Evolutionary conservation across 495 filamentous ascomycete genomes (phyloP).

Genomic region (Parathielavia hyrcaniae): DNA sequence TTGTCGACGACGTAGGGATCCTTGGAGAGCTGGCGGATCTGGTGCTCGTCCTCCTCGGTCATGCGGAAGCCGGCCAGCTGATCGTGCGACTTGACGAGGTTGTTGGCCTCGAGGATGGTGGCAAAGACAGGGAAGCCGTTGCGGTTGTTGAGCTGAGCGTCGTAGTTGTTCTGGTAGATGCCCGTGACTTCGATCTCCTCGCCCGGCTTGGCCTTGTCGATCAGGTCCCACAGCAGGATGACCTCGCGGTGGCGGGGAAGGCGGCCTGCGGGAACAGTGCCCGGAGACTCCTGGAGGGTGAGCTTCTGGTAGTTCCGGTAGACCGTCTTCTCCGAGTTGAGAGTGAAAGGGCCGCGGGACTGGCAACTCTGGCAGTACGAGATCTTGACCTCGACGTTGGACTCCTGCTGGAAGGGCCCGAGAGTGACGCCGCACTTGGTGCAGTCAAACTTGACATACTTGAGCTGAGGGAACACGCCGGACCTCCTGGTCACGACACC

Average conservation of each 20-base stretch:
- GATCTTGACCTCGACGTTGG: slow-evolving; percentile 90
- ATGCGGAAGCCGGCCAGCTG: slow-evolving; percentile 95
- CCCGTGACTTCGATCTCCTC: slow-evolving; percentile 97
- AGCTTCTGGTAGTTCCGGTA: slow-evolving; percentile 99
- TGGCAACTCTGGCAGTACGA: slow-evolving; percentile 97
- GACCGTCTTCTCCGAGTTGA: slow-evolving; percentile 98
- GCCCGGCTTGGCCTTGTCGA: slow-evolving; percentile 93
- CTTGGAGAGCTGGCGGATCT: slow-evolving; percentile 77
- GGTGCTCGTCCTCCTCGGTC: slow-evolving; percentile 90
- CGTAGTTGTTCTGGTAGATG: slow-evolving; percentile 97
- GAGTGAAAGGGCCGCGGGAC: slow-evolving; percentile 86
- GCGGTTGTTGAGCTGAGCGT: slow-evolving; percentile 95
- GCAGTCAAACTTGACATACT: slow-evolving; percentile 97
- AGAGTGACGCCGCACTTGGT: slow-evolving; percentile 85
- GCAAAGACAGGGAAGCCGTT: slow-evolving; percentile 99
- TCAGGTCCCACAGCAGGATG: slow-evolving; percentile 93
- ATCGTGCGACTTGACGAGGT: slow-evolving; percentile 94
- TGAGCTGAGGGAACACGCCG: slow-evolving; percentile 97
- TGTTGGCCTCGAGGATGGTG: slow-evolving; percentile 94
- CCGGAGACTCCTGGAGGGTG: slow-evolving; percentile 94
- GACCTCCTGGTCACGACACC: slow-evolving; percentile 93
- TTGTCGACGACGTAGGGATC: slow-evolving; percentile 94
- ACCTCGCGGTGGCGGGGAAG: slow-evolving; percentile 93
- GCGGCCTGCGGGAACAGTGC: slow-evolving; percentile 93
- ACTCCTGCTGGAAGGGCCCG: slow-evolving; percentile 96